phyloP scores from a whole-genome alignment of 208 protist genomes.

The Balamuthia mandrillaris region DNA sequence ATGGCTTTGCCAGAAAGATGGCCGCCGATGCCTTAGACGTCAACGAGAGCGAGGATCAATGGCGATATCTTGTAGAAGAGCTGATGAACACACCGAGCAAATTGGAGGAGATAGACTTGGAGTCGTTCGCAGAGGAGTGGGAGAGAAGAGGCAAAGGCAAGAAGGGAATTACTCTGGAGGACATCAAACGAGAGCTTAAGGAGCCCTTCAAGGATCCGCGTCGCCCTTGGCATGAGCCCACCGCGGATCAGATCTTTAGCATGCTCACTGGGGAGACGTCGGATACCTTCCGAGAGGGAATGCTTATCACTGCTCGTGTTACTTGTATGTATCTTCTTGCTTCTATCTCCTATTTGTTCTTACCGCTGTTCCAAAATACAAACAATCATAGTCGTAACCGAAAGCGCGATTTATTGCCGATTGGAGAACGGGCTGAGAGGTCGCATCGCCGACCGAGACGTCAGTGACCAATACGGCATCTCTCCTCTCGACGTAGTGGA shows the following conservation, averaged over 20 bases:
- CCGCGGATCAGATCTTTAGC: constrained; percentile 24
- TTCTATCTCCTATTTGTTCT: background rate
- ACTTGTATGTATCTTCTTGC: background rate
- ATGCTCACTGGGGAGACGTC: constrained; percentile 46
- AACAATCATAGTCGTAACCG: background rate
- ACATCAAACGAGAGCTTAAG: constrained; percentile 54
- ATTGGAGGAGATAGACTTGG: too few relatives aligned
- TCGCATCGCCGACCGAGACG: background rate
- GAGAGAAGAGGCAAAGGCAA: constrained; percentile 40
- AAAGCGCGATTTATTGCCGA: constrained; percentile 13
- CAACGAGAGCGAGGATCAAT: background rate
- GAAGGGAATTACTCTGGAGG: constrained; percentile 40
- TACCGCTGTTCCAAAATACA: background rate
- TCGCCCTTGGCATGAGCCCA: constrained; percentile 9
- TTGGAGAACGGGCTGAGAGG: constrained; percentile 50
- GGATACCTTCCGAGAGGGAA: background rate
- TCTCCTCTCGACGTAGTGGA: background rate
- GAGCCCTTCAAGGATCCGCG: constrained; percentile 51
- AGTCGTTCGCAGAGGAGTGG: constrained; percentile 51
- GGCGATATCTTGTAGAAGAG: too few relatives aligned
- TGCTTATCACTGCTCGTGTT: constrained; percentile 14
- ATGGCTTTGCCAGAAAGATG: constrained; percentile 51
- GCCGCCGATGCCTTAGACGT: constrained; percentile 54
- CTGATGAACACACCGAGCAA: too few relatives aligned
- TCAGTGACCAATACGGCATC: constrained; percentile 2